phyloP scores from a whole-genome alignment of 2,329 filamentous ascomycete species.

The Penicillium griseofulvum region DNA sequence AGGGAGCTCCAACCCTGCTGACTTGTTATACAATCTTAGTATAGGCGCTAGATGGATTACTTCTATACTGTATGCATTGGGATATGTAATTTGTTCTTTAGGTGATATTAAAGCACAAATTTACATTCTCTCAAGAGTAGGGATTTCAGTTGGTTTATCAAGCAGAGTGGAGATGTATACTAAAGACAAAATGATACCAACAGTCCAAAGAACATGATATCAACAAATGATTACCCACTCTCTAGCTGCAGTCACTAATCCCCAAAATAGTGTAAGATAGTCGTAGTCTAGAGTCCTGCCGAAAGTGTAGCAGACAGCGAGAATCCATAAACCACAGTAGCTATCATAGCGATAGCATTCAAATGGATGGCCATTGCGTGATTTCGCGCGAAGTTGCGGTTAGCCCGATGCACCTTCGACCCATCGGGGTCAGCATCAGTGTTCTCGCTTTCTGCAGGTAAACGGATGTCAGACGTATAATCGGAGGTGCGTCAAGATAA shows the following conservation, averaged over 20 bases:
- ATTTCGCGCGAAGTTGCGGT: slow-evolving; percentile 35
- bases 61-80: neutral
- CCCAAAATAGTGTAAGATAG: neutral
- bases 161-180: neutral
- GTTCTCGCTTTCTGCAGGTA: slow-evolving; percentile 6
- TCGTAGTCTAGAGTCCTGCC: neutral
- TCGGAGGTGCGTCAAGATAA: neutral
- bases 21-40: no score
- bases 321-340: slow-evolving; percentile 31
- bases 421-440: neutral
- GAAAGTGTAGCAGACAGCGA: slow-evolving; percentile 19
- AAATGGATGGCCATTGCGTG: slow-evolving; percentile 47
- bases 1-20: no score
- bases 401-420: slow-evolving; percentile 19
- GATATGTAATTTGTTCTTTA: neutral
- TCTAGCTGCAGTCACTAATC: neutral
- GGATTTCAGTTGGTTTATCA: neutral
- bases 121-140: neutral
- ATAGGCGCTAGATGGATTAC: no score
- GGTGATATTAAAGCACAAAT: neutral
- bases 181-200: neutral
- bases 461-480: neutral
- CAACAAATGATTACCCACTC: no score
- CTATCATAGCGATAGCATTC: slow-evolving; percentile 40
- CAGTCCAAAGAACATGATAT: neutral